Percentiles rank a stretch among this genome's conserved stretches.
Evolutionary conservation across 2,329 filamentous ascomycete genomes (phyloP).

Genomic region (Alternaria arborescens): DNA sequence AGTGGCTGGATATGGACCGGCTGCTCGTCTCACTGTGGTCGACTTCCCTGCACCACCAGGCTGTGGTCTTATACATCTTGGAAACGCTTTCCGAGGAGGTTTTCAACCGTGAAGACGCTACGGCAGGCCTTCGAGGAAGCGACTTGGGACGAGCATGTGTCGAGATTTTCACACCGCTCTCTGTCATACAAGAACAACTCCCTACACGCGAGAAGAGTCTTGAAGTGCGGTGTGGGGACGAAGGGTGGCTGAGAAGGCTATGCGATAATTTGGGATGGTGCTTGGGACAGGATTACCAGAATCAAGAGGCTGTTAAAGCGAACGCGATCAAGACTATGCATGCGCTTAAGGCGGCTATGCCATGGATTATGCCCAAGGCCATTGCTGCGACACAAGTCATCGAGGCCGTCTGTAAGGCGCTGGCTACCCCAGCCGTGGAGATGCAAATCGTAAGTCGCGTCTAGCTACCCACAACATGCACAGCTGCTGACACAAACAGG

Average conservation of each 20-base stretch:
- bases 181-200: constrained; percentile 77
- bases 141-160: constrained; percentile 88
- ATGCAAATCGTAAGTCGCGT: constrained; percentile 44
- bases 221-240: constrained; percentile 76
- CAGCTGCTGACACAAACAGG: constrained; percentile 40
- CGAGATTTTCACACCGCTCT: constrained; percentile 87
- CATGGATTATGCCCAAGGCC: constrained; percentile 87
- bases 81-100: constrained; percentile 95
- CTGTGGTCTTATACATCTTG: constrained; percentile 85
- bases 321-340: constrained; percentile 80
- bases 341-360: constrained; percentile 79
- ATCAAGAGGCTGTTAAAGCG: constrained; percentile 71
- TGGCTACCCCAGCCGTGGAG: constrained; percentile 48
- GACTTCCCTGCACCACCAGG: constrained; percentile 71
- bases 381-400: constrained; percentile 65
- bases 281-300: constrained; percentile 69
- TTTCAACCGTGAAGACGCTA: constrained; percentile 88
- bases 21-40: constrained; percentile 83
- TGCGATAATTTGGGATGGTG: constrained; percentile 78
- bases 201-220: constrained; percentile 74
- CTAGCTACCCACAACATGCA: not conserved
- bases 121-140: constrained; percentile 82
- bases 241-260: constrained; percentile 87
- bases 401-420: constrained; percentile 50
- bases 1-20: constrained; percentile 95